A percentile compares a stretch with the other conserved stretches of the same genome.
Conservation (phyloP, 345 rosid genomes). For the Rhodomyrtus tomentosa region DNA sequence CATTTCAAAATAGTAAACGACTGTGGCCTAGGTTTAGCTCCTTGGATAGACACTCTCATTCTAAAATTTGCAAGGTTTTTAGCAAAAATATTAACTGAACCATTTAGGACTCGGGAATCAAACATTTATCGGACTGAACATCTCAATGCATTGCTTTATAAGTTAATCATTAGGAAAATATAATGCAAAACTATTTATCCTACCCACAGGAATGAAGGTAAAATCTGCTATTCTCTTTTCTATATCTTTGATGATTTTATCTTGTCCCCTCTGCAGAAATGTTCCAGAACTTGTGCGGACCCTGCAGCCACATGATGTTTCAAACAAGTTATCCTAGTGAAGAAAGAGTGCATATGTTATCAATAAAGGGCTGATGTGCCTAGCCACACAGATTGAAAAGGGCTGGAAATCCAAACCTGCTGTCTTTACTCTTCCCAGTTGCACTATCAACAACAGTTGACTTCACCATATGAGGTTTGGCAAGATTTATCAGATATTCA, state of each 20-base stretch:
- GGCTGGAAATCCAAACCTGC: slow-evolving; percentile 40
- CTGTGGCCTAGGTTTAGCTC: neutral
- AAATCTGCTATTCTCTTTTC: slow-evolving; percentile 91
- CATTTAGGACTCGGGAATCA: neutral
- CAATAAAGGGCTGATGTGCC: neutral
- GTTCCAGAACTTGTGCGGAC: slow-evolving; percentile 94
- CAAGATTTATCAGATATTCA: slow-evolving; percentile 70
- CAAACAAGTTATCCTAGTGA: neutral
- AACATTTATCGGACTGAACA: neutral
- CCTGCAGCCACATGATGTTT: slow-evolving; percentile 26
- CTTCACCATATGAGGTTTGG: slow-evolving; percentile 77
- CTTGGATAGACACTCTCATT: neutral
- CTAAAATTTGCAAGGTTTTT: neutral
- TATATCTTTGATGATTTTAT: slow-evolving; percentile 42
- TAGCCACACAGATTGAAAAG: neutral
- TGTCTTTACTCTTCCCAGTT: slow-evolving; percentile 80
- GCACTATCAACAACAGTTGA: slow-evolving; percentile 81
- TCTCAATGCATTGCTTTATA: neutral
- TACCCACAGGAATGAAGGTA: slow-evolving; percentile 74
- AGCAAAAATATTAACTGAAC: neutral
- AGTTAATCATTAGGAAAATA: neutral
- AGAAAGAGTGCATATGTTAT: neutral
- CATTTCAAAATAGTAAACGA: neutral
- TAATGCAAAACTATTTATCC: neutral
- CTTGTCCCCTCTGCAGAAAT: slow-evolving; percentile 69